These are phyloP conservation scores for Backusella parvicylindrica DNA, from an alignment of 192 early-diverging fungal genomes.

Conservation along the genomic window DNA sequence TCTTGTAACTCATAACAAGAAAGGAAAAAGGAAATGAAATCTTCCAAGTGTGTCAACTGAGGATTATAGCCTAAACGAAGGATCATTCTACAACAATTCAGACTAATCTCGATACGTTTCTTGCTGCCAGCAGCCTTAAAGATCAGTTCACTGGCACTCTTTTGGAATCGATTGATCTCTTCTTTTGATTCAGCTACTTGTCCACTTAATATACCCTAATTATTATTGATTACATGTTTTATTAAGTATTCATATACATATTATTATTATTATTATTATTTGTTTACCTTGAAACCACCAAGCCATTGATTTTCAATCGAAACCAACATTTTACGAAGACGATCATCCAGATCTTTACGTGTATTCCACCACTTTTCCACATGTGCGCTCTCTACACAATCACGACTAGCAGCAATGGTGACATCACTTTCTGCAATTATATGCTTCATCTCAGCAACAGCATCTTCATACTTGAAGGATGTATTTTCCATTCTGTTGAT, in stretches of 20 bases:
- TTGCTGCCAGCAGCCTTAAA: conserved; percentile 29
- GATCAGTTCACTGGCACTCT: conserved; percentile 44
- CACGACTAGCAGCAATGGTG: conserved; percentile 55
- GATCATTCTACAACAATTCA: conserved; percentile 50
- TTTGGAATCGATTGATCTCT: conserved; percentile 44
- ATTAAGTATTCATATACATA: background rate
- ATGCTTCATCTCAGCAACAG: conserved; percentile 56
- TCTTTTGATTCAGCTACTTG: background rate
- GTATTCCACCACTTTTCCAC: conserved; percentile 82
- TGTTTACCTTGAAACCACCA: conserved; percentile 72
- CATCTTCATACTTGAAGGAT: conserved; percentile 43
- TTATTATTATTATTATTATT: background rate
- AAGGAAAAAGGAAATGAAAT: conserved; percentile 65
- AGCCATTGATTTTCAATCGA: conserved; percentile 82
- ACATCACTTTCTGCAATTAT: conserved; percentile 70
- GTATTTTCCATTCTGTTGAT: conserved; percentile 48
- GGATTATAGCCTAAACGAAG: conserved; percentile 53
- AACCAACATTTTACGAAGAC: conserved; percentile 57
- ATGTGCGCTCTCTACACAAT: conserved; percentile 52
- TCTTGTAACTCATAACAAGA: conserved; percentile 58
- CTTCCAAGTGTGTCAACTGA: conserved; percentile 59
- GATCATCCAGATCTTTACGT: conserved; percentile 67
- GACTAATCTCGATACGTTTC: conserved; percentile 53
- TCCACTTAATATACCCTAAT: conserved; percentile 22
- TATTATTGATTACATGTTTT: background rate